Percentiles rank a stretch among this genome's conserved stretches.
Evolutionary conservation across 768 basidiomycete genomes (phyloP).

Genomic region (Dacryopinax spathularia): DNA sequence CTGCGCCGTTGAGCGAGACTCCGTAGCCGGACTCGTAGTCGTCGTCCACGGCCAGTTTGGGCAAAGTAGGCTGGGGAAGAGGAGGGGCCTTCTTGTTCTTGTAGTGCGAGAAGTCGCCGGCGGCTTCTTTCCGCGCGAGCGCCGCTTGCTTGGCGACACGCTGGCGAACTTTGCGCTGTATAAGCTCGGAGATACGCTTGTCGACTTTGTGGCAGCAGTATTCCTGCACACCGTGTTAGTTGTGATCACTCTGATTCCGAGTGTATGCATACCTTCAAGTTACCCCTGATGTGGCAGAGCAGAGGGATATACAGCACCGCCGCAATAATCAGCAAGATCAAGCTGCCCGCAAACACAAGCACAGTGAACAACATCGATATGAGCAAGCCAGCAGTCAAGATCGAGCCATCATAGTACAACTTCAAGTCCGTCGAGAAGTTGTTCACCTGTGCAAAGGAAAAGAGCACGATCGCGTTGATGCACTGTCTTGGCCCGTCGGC

Average conservation of each 20-base stretch:
- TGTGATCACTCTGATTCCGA: background rate
- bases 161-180: conserved; percentile 81
- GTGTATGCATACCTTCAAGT: conserved; percentile 60
- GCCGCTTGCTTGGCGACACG: conserved; percentile 67
- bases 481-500: conserved; percentile 95
- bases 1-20: too few relatives aligned
- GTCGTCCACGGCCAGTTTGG: conserved; percentile 78
- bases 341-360: conserved; percentile 68
- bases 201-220: conserved; percentile 98
- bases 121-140: conserved; percentile 79
- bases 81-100: conserved; percentile 88
- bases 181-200: conserved; percentile 90
- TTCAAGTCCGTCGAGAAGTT: conserved; percentile 59
- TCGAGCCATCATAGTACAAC: conserved; percentile 34
- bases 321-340: conserved; percentile 68
- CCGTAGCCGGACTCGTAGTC: conserved; percentile 27
- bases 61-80: conserved; percentile 86
- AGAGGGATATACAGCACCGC: conserved; percentile 87
- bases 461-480: conserved; percentile 95
- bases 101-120: conserved; percentile 77
- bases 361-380: conserved; percentile 85
- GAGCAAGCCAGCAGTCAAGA: conserved; percentile 70
- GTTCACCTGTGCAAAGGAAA: conserved; percentile 63
- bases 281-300: conserved; percentile 88
- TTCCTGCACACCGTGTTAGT: conserved; percentile 38